Base-by-base conservation (phyloP, 2,329 filamentous ascomycete genomes). In the Myriosclerotinia scirpicola region DNA sequence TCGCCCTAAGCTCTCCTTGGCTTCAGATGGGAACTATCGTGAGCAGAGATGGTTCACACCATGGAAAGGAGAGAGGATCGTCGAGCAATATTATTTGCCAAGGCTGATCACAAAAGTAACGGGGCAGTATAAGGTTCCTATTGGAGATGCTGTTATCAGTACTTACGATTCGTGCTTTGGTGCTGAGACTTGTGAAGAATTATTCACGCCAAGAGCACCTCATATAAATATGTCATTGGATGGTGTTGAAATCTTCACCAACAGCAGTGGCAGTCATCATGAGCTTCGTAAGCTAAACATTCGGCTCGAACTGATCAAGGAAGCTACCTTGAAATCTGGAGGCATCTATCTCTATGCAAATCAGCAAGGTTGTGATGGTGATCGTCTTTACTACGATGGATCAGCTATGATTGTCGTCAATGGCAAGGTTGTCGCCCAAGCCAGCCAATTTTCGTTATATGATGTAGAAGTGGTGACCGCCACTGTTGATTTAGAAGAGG, bases 201-300 rank as follows among this genome's bases (percentile, higher is more conserved):
- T 90, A 2, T 90, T 87, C 52, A 55, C 52, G 11, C 84, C 85
- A 2, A 79, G 82, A 8, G 67, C 72, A 20, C 76, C 77, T 17
- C 72, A 87, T 69, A 83, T 83, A 42, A 78, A 80, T 12, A 87
- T 87, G 79, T 84, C 84, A n/a, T 80, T 92, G 2, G 83, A 87
- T 72, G 91, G 91, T 5, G 85, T 87, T 7, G 91, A 92, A 73
- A 87, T 92, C 65, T 84, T 91, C 69, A 86, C 86, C 11, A 94
- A 94, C 76, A 86, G 83, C 3, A 87, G 83, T 64, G 90, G 87
- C 8, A 87, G 82, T 15, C 91, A 94, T 75, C 86, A 87, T 73
- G 84, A 87, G 71, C 78, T 92, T 11, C 80, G 87, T 22, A 92
- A 92, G 75, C 82, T 92, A 0, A 79, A 88, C 67, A 85, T 80